Conservation (phyloP, 495 filamentous ascomycete species). For the Hypoxylon crocopeplum region DNA sequence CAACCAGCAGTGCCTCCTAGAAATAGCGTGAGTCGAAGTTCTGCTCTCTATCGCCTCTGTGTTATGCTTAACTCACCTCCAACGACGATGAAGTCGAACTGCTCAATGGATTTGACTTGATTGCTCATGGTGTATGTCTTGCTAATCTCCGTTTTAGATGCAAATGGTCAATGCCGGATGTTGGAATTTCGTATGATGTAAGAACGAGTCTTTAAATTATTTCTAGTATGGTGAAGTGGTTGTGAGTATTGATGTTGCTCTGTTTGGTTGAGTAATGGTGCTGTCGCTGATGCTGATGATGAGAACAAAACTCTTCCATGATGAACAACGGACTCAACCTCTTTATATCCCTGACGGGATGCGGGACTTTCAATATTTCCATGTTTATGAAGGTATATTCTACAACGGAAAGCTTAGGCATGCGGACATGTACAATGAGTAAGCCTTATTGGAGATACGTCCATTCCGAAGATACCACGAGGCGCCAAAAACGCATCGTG, state of each 20-base stretch:
- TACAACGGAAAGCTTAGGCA: not conserved
- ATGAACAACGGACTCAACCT: not conserved
- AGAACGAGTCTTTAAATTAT: conserved; percentile 1
- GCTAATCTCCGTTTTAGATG: not conserved
- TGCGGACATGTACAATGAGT: conserved; percentile 25
- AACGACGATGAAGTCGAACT: conserved; percentile 35
- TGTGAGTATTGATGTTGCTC: not conserved
- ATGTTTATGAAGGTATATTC: conserved; percentile 9
- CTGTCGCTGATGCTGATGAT: conserved; percentile 5
- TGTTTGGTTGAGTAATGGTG: conserved; percentile 3
- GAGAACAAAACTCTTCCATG: conserved; percentile 6
- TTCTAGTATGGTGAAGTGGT: too few relatives aligned
- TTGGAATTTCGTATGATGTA: not conserved
- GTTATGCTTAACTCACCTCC: conserved; percentile 15
- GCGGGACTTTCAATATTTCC: conserved; percentile 14
- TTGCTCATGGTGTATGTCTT: conserved; percentile 17
- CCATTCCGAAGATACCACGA: not conserved
- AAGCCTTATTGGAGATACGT: conserved; percentile 17
- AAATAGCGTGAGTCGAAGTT: not conserved
- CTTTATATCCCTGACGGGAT: conserved; percentile 21
- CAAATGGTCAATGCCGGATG: not conserved
- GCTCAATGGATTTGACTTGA: conserved; percentile 24
- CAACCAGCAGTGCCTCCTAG: conserved; percentile 65
- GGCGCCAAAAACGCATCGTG: conserved; percentile 16
- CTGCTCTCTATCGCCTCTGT: not conserved